Evolutionary conservation across 176 grass and related monocot species (phyloP), one percentile per base, ranked within the genome.

Genomic region (Aegilops umbellulata): DNA sequence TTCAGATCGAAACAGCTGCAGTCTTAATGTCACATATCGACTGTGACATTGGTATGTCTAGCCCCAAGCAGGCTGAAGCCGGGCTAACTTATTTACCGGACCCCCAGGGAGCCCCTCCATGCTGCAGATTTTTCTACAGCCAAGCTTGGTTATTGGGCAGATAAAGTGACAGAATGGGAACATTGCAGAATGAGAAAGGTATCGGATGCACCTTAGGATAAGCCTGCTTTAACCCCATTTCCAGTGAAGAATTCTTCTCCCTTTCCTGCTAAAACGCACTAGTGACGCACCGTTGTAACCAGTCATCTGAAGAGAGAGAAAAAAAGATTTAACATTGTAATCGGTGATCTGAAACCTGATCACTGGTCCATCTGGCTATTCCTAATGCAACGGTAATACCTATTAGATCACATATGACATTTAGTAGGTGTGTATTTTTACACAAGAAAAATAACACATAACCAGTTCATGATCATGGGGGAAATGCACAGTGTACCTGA

Each of bases 181-280:
- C 67, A 84, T 81, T 84, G 53, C 26, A 44, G 17, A 61, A 7
- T 20, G 1, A 69, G 36, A 84, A 16, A 85, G 64, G 89, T 25
- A 91, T 88, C 81, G 6, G 89, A 91, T 91, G 85, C 89, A 70
- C 30, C 16, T 61, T 81, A 87, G 1, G 29, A 87, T 80, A 91
- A 91, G 60, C 89, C 14, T 24, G 72, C 89, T 90, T 85, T 80
- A 90, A 60, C 81, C 76, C 84, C 60, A 74, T 77, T 29, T 25
- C 16, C 78, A 84, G 36, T 24, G 47, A 84, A 80, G 75, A 74
- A 35, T 80, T 74, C 8, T 63, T 9, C 60, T 35, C 34, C 42
- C 60, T 60, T 51, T 76, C 35, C 16, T 80, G 77, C 49, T 47
- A 27, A 35, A 49, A 51, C 26, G 49, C 27, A 63, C 62, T 70